Evolutionary conservation across 2,329 filamentous ascomycete genomes (phyloP).

Genomic region (Colletotrichum cuscutae): DNA sequence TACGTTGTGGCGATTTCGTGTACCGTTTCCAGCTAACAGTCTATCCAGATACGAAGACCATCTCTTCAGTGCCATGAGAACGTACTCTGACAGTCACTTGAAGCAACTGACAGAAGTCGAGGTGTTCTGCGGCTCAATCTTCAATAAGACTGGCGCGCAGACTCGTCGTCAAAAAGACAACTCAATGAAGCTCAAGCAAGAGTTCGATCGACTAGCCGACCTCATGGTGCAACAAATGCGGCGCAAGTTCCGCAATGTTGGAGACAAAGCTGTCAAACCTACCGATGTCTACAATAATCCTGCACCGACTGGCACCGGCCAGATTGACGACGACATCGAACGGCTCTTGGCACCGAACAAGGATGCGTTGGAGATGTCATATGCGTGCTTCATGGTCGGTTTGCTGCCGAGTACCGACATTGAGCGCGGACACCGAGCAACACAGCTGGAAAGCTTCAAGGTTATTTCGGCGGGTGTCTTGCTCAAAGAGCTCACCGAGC

Average conservation of each 20-base stretch:
- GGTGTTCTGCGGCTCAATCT: conserved; percentile 65
- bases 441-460: conserved; percentile 46
- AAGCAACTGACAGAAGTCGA: conserved; percentile 60
- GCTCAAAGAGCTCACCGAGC: conserved; percentile 41
- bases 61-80: conserved; percentile 52
- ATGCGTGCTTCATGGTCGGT: conserved; percentile 47
- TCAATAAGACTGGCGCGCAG: conserved; percentile 61
- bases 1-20: neutral
- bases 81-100: conserved; percentile 57
- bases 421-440: conserved; percentile 13
- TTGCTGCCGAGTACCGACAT: conserved; percentile 22
- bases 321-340: conserved; percentile 15
- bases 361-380: conserved; percentile 46
- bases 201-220: conserved; percentile 57
- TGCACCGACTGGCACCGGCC: neutral
- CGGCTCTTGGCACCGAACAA: conserved; percentile 19
- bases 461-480: conserved; percentile 51
- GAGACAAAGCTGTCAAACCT: neutral
- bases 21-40: neutral
- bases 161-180: conserved; percentile 62
- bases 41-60: conserved; percentile 56
- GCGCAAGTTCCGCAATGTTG: conserved; percentile 4
- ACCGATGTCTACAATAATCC: neutral
- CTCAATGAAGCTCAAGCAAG: conserved; percentile 62
- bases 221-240: conserved; percentile 52